Conservation (phyloP, 257 asterid genomes). For the Nicotiana paniculata region DNA sequence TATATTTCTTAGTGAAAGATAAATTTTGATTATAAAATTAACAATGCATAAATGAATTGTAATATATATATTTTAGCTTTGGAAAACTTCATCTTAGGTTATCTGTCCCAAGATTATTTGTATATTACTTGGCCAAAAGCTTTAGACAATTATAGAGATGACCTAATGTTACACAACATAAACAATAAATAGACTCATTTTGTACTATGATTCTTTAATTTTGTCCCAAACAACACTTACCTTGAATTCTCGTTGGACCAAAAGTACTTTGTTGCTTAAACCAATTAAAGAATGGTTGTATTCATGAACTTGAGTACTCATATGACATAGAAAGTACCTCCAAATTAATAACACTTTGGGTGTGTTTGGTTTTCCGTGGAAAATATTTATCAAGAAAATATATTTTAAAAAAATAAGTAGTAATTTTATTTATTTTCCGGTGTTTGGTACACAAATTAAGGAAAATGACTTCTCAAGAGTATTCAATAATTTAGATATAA, state of each 20-base stretch:
- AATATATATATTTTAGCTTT: not conserved
- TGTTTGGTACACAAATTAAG: too few species aligned
- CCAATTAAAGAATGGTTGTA: conserved; percentile 14
- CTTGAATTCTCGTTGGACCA: conserved; percentile 26
- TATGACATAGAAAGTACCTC: conserved; percentile 27
- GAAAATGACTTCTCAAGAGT: too few species aligned
- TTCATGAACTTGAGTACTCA: conserved; percentile 19
- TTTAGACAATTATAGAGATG: conserved; percentile 1
- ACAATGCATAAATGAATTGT: not conserved
- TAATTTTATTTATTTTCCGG: too few species aligned
- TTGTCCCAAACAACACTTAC: conserved; percentile 24
- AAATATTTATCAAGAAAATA: too few species aligned
- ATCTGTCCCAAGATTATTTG: conserved; percentile 11
- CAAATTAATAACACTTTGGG: conserved; percentile 13
- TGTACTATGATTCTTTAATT: conserved; percentile 7
- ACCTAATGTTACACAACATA: conserved; percentile 13
- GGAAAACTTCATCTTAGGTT: conserved; percentile 34
- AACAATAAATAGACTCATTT: not conserved
- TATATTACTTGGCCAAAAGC: not conserved
- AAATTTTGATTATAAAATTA: not conserved
- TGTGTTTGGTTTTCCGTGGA: too few species aligned
- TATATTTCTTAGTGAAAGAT: not conserved
- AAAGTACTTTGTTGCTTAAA: not conserved
- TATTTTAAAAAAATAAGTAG: too few species aligned
- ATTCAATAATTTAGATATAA: too few species aligned